These are phyloP conservation scores for Hypoxylon trugodes DNA, from an alignment of 495 filamentous ascomycete genomes.

Conservation along the genomic window DNA sequence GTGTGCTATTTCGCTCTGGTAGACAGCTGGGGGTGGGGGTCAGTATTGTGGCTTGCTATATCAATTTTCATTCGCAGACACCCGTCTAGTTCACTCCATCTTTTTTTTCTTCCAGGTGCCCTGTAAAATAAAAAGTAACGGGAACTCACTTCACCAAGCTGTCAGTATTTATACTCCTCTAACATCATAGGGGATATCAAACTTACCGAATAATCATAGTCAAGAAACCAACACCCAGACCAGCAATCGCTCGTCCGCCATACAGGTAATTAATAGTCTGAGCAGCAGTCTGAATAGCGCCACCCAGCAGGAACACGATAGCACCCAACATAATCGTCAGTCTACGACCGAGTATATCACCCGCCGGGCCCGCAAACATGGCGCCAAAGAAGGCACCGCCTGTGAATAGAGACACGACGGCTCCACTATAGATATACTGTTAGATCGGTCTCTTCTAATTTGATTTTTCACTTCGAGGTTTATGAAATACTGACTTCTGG, in stretches of 20 bases:
- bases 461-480: too few relatives aligned
- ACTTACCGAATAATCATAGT: slow-evolving; percentile 58
- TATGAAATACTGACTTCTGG: slow-evolving; percentile 61
- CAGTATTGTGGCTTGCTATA: too few relatives aligned
- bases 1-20: slow-evolving; percentile 61
- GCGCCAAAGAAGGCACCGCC: slow-evolving; percentile 68
- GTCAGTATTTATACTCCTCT: background rate
- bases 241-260: slow-evolving; percentile 50
- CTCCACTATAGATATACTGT: slow-evolving; percentile 53
- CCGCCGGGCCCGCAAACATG: slow-evolving; percentile 56
- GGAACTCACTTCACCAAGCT: slow-evolving; percentile 17
- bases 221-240: slow-evolving; percentile 56
- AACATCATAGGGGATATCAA: background rate
- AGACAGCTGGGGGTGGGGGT: slow-evolving; percentile 54
- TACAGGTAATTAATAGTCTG: slow-evolving; percentile 48
- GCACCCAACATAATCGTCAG: slow-evolving; percentile 52
- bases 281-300: slow-evolving; percentile 51
- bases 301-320: slow-evolving; percentile 52
- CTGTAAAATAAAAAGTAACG: background rate
- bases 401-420: slow-evolving; percentile 75
- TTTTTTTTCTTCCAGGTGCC: too few relatives aligned
- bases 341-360: slow-evolving; percentile 56
- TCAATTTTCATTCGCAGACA: too few relatives aligned
- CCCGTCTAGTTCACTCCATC: too few relatives aligned
- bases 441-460: too few relatives aligned